phyloP scores from a whole-genome alignment of 768 basidiomycete species.

The Strobilomyces confusus region DNA sequence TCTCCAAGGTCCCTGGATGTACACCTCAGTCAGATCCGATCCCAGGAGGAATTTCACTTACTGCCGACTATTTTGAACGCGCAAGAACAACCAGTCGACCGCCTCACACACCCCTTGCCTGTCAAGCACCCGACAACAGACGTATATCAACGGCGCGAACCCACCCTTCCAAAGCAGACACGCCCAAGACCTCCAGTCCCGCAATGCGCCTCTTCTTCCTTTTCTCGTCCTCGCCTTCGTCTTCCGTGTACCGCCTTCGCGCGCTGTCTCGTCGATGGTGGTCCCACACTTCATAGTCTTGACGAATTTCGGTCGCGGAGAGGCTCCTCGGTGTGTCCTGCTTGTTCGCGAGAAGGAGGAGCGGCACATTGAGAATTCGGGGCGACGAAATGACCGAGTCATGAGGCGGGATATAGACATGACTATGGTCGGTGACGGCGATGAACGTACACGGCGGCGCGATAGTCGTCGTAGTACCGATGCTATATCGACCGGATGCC shows the following conservation, averaged over 20 bases:
- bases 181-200: slow-evolving; percentile 84
- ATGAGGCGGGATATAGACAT: too few species aligned
- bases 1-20: slow-evolving; percentile 18
- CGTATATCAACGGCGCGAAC: slow-evolving; percentile 7
- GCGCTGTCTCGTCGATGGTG: slow-evolving; percentile 70
- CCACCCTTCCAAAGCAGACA: slow-evolving; percentile 89
- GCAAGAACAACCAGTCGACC: slow-evolving; percentile 91
- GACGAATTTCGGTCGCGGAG: slow-evolving; percentile 86
- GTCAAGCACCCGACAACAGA: not conserved
- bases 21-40: not conserved
- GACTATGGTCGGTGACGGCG: too few species aligned
- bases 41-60: slow-evolving; percentile 16
- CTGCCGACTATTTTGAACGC: slow-evolving; percentile 88
- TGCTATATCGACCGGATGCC: slow-evolving; percentile 95
- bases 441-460: slow-evolving; percentile 96
- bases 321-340: slow-evolving; percentile 81
- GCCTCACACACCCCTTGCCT: slow-evolving; percentile 89
- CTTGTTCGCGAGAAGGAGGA: slow-evolving; percentile 93
- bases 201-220: slow-evolving; percentile 56
- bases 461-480: slow-evolving; percentile 92
- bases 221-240: slow-evolving; percentile 43
- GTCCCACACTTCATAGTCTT: slow-evolving; percentile 86
- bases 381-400: too few species aligned
- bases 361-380: slow-evolving; percentile 84
- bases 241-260: slow-evolving; percentile 47